A percentile compares a stretch with the other conserved stretches of the same genome.
phyloP scores from a whole-genome alignment of 164 flowering plant species.

The Dillenia suffruticosa region DNA sequence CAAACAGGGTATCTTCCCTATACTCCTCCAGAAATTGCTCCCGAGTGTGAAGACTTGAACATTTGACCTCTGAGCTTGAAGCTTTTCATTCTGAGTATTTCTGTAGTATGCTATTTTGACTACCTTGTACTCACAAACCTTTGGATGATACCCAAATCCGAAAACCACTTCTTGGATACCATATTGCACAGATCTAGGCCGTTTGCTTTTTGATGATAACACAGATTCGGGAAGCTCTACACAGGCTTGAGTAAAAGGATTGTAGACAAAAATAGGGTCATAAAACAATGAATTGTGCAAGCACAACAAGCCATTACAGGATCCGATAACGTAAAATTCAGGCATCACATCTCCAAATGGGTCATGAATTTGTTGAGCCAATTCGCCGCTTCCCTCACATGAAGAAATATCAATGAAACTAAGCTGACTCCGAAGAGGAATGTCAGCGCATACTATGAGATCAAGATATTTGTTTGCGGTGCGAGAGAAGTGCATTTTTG shows the following conservation, averaged over 20 bases:
- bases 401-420: slow-evolving; percentile 15
- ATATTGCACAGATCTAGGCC: slow-evolving; percentile 17
- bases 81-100: no score
- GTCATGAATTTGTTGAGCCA: slow-evolving; percentile 12
- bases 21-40: slow-evolving; percentile 26
- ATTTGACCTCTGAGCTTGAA: slow-evolving; percentile 10
- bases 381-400: background rate
- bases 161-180: slow-evolving; percentile 25
- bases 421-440: slow-evolving; percentile 32
- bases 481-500: slow-evolving; percentile 5
- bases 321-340: slow-evolving; percentile 35
- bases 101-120: slow-evolving; percentile 2
- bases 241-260: slow-evolving; percentile 33
- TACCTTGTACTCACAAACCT: slow-evolving; percentile 32
- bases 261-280: slow-evolving; percentile 27
- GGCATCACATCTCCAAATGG: slow-evolving; percentile 24
- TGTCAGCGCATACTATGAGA: slow-evolving; percentile 34
- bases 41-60: slow-evolving; percentile 30
- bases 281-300: slow-evolving; percentile 26
- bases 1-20: slow-evolving; percentile 21
- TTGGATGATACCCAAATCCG: slow-evolving; percentile 37
- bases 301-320: slow-evolving; percentile 39
- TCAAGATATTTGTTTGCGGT: slow-evolving; percentile 12
- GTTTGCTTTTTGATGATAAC: no score
- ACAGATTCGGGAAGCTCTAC: no score